A percentile compares a stretch with the other conserved stretches of the same genome.
Evolutionary conservation across 805 yeast genomes (phyloP).

Genomic region (Saccharomycopsis sp.): DNA sequence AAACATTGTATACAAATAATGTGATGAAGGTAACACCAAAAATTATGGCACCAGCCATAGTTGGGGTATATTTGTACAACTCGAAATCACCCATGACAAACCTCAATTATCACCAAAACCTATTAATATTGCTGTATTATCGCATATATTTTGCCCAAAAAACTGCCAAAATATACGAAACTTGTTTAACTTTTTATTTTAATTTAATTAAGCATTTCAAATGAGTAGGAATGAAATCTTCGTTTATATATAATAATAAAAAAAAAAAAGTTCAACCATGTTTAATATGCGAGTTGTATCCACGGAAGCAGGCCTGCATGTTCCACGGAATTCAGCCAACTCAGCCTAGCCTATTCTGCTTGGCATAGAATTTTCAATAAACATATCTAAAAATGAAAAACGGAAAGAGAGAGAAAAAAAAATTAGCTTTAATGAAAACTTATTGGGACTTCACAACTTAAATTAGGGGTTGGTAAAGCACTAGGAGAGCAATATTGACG

Average conservation of each 20-base stretch:
- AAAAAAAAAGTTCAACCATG: neutral
- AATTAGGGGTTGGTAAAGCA: no score
- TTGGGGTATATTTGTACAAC: conserved; percentile 23
- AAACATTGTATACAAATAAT: neutral
- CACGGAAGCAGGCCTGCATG: conserved; percentile 2
- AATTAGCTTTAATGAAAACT: neutral
- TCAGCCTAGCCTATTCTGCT: conserved; percentile 1
- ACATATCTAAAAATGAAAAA: neutral
- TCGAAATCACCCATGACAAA: conserved; percentile 3
- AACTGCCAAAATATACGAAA: neutral
- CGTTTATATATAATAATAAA: conserved; percentile 1
- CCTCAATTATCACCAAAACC: neutral
- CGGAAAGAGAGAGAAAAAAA: neutral
- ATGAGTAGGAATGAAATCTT: conserved; percentile 3
- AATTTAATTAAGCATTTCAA: conserved; percentile 1
- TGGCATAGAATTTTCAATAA: conserved; percentile 2
- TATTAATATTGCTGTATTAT: conserved; percentile 1
- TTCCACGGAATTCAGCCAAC: neutral
- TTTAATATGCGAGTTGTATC: conserved; percentile 1
- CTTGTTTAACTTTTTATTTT: conserved; percentile 1
- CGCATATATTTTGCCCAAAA: conserved; percentile 1
- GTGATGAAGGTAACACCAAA: conserved; percentile 21
- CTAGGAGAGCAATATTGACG: no score
- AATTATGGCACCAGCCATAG: conserved; percentile 20
- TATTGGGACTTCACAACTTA: no score